Conservation (phyloP, 352 stramenopile species). For the Peronospora belbahrii region DNA sequence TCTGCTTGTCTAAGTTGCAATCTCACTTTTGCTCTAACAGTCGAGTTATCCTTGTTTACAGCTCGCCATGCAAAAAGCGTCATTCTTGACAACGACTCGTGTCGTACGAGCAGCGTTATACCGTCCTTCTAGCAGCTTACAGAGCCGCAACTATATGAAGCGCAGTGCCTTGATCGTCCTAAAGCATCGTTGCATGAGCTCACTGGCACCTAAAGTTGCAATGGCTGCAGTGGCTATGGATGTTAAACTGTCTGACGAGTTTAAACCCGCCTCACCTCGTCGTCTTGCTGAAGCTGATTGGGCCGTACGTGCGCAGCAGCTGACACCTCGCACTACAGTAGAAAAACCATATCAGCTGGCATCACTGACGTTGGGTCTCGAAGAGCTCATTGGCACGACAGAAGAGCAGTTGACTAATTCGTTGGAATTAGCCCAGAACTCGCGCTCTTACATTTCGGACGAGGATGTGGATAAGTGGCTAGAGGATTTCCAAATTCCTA, state of each 20-base stretch:
- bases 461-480: constrained; percentile 77
- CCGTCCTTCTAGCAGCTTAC: constrained; percentile 3
- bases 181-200: constrained; percentile 23
- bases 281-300: constrained; percentile 45
- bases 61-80: constrained; percentile 22
- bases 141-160: constrained; percentile 1
- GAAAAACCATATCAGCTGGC: constrained; percentile 30
- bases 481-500: constrained; percentile 43
- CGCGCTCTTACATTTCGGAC: constrained; percentile 46
- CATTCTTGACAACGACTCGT: constrained; percentile 15
- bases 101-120: constrained; percentile 14
- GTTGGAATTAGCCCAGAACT: constrained; percentile 1
- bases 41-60: background rate
- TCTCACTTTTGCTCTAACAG: background rate
- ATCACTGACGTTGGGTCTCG: constrained; percentile 17
- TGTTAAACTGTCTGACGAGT: constrained; percentile 6
- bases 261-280: constrained; percentile 11
- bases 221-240: constrained; percentile 11
- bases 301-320: constrained; percentile 42
- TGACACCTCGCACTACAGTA: constrained; percentile 43
- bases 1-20: background rate
- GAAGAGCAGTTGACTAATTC: constrained; percentile 15
- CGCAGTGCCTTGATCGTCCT: constrained; percentile 7
- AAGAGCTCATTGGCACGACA: constrained; percentile 9
- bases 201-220: constrained; percentile 16